Conservation (phyloP, 192 early-diverging fungal species). For the Entomortierella beljakovae region DNA sequence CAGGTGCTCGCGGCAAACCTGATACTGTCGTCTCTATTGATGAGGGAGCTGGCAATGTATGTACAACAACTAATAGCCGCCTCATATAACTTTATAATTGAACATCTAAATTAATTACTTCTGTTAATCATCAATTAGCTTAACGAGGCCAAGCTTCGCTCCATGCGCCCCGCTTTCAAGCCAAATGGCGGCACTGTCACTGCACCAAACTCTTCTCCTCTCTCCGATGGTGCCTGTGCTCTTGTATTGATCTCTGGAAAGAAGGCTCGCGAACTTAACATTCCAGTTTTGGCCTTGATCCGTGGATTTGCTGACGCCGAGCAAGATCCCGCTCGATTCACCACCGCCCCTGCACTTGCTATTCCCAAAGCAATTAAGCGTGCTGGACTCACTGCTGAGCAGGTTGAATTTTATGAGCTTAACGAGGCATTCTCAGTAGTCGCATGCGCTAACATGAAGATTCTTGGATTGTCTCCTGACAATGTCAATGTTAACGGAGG, state of each 20-base stretch:
- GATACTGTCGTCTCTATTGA: conserved; percentile 68
- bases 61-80: neutral
- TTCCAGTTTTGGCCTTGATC: conserved; percentile 67
- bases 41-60: conserved; percentile 72
- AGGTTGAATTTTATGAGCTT: conserved; percentile 84
- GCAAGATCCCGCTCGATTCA: conserved; percentile 75
- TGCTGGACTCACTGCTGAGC: conserved; percentile 67
- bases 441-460: conserved; percentile 86
- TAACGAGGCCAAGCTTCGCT: conserved; percentile 88
- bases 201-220: conserved; percentile 84
- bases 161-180: conserved; percentile 90
- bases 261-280: conserved; percentile 64
- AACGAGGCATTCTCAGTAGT: conserved; percentile 90
- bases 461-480: conserved; percentile 75
- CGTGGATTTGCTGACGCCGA: conserved; percentile 79
- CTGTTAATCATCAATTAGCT: conserved; percentile 37
- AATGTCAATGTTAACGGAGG: conserved; percentile 96
- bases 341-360: conserved; percentile 80
- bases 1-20: conserved; percentile 76
- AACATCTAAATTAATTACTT: neutral
- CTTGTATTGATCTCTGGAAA: conserved; percentile 77
- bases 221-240: conserved; percentile 86
- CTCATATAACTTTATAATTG: neutral
- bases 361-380: conserved; percentile 80
- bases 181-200: conserved; percentile 90